These are phyloP conservation scores for Angophora floribunda DNA, from an alignment of 345 rosid genomes.

Conservation along the genomic window DNA sequence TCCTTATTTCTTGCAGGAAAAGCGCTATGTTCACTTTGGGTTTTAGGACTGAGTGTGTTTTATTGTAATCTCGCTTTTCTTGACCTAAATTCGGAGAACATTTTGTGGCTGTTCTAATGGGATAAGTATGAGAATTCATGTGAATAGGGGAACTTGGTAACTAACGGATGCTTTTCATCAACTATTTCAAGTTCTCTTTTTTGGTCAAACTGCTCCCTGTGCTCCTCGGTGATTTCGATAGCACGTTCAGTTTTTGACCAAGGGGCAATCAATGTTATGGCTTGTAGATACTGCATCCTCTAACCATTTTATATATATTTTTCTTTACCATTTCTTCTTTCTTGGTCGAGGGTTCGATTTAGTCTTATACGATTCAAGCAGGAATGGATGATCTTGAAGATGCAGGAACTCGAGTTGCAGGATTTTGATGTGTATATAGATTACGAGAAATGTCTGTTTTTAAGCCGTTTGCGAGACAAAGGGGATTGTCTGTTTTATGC, in stretches of 20 bases:
- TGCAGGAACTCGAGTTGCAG: not conserved
- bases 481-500: not conserved
- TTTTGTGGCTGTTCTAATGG: not conserved
- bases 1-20: not conserved
- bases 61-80: not conserved
- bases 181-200: not conserved
- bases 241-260: not conserved
- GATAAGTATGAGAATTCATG: not conserved
- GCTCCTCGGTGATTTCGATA: not conserved
- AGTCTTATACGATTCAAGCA: not conserved
- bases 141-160: not conserved
- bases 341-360: not conserved
- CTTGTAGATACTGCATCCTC: not conserved
- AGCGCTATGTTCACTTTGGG: not conserved
- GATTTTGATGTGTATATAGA: not conserved
- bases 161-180: not conserved
- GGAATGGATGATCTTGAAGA: not conserved
- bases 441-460: not conserved
- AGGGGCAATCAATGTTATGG: not conserved
- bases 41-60: not conserved
- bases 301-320: rapidly evolving
- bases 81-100: not conserved
- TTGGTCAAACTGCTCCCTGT: not conserved
- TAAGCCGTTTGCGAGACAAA: not conserved
- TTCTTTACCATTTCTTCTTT: not conserved